These are phyloP conservation scores for Periconia sp. DNA, from an alignment of 2,329 filamentous ascomycete species.

Conservation along the genomic window DNA sequence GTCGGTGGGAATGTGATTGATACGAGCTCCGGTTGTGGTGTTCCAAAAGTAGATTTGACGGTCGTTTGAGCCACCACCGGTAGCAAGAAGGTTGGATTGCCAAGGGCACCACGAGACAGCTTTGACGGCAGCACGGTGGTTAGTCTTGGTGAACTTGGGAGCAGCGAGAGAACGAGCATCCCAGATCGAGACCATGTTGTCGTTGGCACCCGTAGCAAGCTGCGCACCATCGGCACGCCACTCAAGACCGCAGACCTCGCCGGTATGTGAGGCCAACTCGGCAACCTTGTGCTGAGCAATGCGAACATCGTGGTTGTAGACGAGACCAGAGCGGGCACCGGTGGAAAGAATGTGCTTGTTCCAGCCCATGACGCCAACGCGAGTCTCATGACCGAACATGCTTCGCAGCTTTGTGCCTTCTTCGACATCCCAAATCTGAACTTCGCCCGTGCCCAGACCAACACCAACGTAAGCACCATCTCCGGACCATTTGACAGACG, in stretches of 20 bases:
- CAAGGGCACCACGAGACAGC: conserved; percentile 98
- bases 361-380: conserved; percentile 97
- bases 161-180: conserved; percentile 90
- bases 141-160: conserved; percentile 99
- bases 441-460: conserved; percentile 90
- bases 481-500: conserved; percentile 97
- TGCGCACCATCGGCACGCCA: conserved; percentile 97
- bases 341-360: conserved; percentile 97
- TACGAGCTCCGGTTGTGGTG: conserved; percentile 92
- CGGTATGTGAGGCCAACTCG: conserved; percentile 94
- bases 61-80: conserved; percentile 93
- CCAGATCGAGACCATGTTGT: conserved; percentile 99
- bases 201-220: conserved; percentile 95
- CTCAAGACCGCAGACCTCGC: conserved; percentile 96
- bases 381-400: conserved; percentile 97
- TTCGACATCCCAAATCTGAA: conserved; percentile 99
- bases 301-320: conserved; percentile 98
- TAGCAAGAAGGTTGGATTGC: conserved; percentile 96
- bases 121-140: conserved; percentile 98
- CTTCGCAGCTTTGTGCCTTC: conserved; percentile 94
- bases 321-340: conserved; percentile 88
- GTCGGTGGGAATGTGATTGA: conserved; percentile 98
- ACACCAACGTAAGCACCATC: conserved; percentile 96
- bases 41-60: conserved; percentile 99
- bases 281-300: conserved; percentile 97